phyloP scores from a whole-genome alignment of 331 rosid genomes.

The Quercus phellos region DNA sequence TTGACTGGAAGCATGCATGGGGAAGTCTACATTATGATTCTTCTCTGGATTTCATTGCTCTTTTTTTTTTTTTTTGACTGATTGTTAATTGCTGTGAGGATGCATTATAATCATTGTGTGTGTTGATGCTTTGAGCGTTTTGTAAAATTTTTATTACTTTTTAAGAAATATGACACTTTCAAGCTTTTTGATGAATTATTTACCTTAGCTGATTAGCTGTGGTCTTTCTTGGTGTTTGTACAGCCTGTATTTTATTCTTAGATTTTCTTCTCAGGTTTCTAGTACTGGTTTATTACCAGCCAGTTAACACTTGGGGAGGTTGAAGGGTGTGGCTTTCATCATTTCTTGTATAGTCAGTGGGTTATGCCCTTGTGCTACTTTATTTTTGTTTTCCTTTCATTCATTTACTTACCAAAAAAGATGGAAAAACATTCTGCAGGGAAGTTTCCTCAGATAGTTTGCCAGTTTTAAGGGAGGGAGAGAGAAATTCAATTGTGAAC shows the following conservation, averaged over 20 bases:
- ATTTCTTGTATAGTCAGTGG: not conserved
- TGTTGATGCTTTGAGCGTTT: too few species aligned
- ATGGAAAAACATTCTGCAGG: slow-evolving; percentile 27
- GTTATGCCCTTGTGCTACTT: not conserved
- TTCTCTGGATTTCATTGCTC: too few species aligned
- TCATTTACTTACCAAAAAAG: slow-evolving; percentile 1
- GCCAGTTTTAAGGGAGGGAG: slow-evolving; percentile 23
- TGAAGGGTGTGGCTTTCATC: not conserved
- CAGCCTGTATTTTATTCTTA: not conserved
- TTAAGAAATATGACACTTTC: not conserved
- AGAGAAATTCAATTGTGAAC: slow-evolving; percentile 23
- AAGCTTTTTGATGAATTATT: not conserved
- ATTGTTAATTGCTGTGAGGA: too few species aligned
- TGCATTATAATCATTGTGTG: too few species aligned
- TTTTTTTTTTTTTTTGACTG: too few species aligned
- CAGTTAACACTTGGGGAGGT: not conserved
- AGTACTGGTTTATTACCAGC: not conserved
- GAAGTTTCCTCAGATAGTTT: slow-evolving; percentile 29
- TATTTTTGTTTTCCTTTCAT: not conserved
- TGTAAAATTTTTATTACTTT: too few species aligned
- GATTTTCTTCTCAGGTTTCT: not conserved
- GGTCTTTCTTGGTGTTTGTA: not conserved
- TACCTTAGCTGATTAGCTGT: not conserved
- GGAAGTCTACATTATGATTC: too few species aligned
- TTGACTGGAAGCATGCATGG: too few species aligned